A percentile compares a stretch with the other conserved stretches of the same genome.
These are phyloP conservation scores for Penicillium digitatum DNA, from an alignment of 2,329 filamentous ascomycete species.

Conservation along the genomic window DNA sequence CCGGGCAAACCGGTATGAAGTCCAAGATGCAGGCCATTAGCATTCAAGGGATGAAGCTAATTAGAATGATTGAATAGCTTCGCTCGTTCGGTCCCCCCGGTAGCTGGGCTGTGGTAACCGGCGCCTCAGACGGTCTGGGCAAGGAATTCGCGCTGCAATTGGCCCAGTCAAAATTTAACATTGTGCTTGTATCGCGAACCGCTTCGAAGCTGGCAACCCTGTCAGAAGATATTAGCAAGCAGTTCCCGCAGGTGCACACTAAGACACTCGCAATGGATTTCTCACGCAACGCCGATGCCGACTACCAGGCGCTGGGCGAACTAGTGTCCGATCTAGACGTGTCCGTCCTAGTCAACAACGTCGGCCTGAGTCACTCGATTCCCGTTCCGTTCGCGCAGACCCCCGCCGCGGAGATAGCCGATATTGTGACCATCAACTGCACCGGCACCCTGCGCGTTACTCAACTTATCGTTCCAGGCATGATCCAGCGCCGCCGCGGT, in stretches of 20 bases:
- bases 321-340: constrained; percentile 72
- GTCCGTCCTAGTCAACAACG: constrained; percentile 90
- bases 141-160: constrained; percentile 94
- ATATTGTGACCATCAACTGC: constrained; percentile 96
- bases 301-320: constrained; percentile 70
- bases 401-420: constrained; percentile 70
- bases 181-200: constrained; percentile 94
- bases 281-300: constrained; percentile 68
- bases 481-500: constrained; percentile 78
- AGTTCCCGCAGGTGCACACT: constrained; percentile 63
- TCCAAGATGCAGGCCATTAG: background rate
- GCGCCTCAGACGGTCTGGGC: constrained; percentile 91
- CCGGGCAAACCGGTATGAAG: constrained; percentile 48
- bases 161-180: constrained; percentile 86
- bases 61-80: constrained; percentile 55
- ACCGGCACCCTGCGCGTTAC: constrained; percentile 84
- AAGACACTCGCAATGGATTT: constrained; percentile 92
- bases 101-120: constrained; percentile 90
- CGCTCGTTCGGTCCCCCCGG: constrained; percentile 86
- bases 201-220: constrained; percentile 80
- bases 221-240: constrained; percentile 68
- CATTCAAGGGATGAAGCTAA: constrained; percentile 15
- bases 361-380: constrained; percentile 89
- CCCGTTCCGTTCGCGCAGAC: constrained; percentile 86
- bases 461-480: constrained; percentile 75